Conservation (phyloP, 139 green algal species). For the Trebouxia sp. region DNA sequence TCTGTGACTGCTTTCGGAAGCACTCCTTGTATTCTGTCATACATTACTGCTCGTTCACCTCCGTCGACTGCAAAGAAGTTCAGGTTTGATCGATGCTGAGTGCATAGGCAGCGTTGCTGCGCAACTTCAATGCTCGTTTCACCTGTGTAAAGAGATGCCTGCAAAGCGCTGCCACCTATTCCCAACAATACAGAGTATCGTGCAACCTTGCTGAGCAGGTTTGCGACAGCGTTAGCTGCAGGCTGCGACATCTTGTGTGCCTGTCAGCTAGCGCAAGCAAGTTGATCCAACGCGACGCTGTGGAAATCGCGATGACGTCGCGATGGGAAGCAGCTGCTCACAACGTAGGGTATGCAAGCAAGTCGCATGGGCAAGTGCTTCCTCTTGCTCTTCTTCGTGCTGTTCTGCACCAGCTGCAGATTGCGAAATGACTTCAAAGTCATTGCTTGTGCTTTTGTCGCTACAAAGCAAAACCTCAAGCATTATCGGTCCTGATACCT, state of each 20-base stretch:
- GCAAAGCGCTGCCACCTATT: slow-evolving; percentile 67
- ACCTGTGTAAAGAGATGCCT: slow-evolving; percentile 87
- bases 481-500: no score
- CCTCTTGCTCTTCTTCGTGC: slow-evolving; percentile 6
- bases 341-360: slow-evolving; percentile 8
- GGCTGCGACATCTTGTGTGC: slow-evolving; percentile 44
- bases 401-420: no score
- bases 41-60: slow-evolving; percentile 96
- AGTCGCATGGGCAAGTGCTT: no score
- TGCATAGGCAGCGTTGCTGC: background rate
- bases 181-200: slow-evolving; percentile 80
- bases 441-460: no score
- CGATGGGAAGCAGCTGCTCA: background rate
- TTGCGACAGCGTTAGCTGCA: slow-evolving; percentile 50
- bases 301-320: background rate
- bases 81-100: background rate
- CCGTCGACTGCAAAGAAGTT: slow-evolving; percentile 85
- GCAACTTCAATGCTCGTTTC: background rate
- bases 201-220: slow-evolving; percentile 76
- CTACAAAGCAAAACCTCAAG: no score
- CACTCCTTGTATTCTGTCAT: slow-evolving; percentile 93
- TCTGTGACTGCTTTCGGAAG: slow-evolving; percentile 79
- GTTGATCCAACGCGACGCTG: background rate
- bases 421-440: no score
- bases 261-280: no score